These are phyloP conservation scores for Exophiala oligosperma DNA, from an alignment of 2,329 filamentous ascomycete species.

Conservation along the genomic window DNA sequence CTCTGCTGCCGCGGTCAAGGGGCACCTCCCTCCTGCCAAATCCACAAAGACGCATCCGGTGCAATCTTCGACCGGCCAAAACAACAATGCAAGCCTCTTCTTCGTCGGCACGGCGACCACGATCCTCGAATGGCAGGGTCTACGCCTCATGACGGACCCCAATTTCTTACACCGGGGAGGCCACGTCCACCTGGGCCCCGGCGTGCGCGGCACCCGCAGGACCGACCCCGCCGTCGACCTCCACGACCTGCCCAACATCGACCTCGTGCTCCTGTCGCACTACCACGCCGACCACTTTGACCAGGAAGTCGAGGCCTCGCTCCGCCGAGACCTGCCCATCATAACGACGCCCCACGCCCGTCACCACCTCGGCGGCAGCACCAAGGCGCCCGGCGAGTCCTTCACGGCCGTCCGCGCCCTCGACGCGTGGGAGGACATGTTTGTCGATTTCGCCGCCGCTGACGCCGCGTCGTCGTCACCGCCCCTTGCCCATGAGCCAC, in stretches of 20 bases:
- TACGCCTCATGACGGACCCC: conserved; percentile 48
- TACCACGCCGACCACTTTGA: conserved; percentile 65
- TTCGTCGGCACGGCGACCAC: conserved; percentile 44
- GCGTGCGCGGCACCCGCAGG: conserved; percentile 55
- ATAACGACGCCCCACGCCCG: conserved; percentile 64
- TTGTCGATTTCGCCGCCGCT: conserved; percentile 42
- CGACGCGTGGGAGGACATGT: conserved; percentile 56
- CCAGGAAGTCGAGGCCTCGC: conserved; percentile 50
- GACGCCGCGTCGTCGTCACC: conserved; percentile 19
- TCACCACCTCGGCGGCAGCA: conserved; percentile 44
- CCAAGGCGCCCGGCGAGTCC: conserved; percentile 44
- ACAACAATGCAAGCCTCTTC: conserved; percentile 39
- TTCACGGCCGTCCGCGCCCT: conserved; percentile 58
- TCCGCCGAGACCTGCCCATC: conserved; percentile 59
- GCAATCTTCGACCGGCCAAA: conserved; percentile 13
- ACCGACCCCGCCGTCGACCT: conserved; percentile 63
- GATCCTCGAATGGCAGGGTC: conserved; percentile 42
- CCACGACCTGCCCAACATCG: conserved; percentile 59
- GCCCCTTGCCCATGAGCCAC: conserved; percentile 31
- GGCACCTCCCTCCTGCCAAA: conserved; percentile 44
- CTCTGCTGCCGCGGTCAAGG: conserved; percentile 29
- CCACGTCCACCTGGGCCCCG: conserved; percentile 66
- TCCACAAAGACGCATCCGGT: conserved; percentile 41
- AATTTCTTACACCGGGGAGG: conserved; percentile 68
- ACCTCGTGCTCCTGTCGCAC: conserved; percentile 62